Conservation (phyloP, 2,329 filamentous ascomycete genomes). For the Penicillium brevicompactum region DNA sequence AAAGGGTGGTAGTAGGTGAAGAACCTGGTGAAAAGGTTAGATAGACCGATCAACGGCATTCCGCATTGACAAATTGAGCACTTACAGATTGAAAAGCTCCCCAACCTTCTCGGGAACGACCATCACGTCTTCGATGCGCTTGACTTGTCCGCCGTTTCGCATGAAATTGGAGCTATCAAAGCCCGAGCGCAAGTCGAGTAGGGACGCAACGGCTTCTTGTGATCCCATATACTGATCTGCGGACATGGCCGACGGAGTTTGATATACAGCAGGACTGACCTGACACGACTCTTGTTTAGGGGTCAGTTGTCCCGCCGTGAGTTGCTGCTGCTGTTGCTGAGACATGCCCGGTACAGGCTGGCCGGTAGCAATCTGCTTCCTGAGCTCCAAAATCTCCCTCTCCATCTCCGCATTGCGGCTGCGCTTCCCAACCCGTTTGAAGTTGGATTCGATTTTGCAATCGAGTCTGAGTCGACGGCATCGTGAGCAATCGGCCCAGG, state of each 20-base stretch:
- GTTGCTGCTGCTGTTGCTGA: conserved; percentile 29
- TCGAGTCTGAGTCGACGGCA: conserved; percentile 64
- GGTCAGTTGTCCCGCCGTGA: conserved; percentile 31
- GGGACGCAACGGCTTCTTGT: conserved; percentile 53
- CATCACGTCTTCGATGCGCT: conserved; percentile 56
- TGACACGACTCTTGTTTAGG: conserved; percentile 42
- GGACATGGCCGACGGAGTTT: conserved; percentile 39
- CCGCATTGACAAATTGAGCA: not conserved
- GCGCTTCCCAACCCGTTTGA: conserved; percentile 68
- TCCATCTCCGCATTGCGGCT: conserved; percentile 68
- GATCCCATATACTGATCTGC: conserved; percentile 49
- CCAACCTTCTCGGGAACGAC: conserved; percentile 45
- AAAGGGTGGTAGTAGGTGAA: conserved; percentile 67
- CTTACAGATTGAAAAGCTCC: conserved; percentile 50
- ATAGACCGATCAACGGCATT: not conserved
- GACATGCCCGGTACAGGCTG: conserved; percentile 23
- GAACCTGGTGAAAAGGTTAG: conserved; percentile 52
- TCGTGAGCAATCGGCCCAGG: conserved; percentile 63
- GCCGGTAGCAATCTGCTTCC: conserved; percentile 48
- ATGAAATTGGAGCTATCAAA: conserved; percentile 45
- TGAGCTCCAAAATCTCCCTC: conserved; percentile 56
- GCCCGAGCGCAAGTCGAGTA: conserved; percentile 53
- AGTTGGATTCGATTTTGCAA: conserved; percentile 69
- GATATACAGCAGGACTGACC: conserved; percentile 36
- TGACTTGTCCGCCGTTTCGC: conserved; percentile 54